Percentiles rank a stretch among this genome's conserved stretches.
Evolutionary conservation across 352 stramenopile species (phyloP).

Genomic region (Thalassiosira livingstoniorum): DNA sequence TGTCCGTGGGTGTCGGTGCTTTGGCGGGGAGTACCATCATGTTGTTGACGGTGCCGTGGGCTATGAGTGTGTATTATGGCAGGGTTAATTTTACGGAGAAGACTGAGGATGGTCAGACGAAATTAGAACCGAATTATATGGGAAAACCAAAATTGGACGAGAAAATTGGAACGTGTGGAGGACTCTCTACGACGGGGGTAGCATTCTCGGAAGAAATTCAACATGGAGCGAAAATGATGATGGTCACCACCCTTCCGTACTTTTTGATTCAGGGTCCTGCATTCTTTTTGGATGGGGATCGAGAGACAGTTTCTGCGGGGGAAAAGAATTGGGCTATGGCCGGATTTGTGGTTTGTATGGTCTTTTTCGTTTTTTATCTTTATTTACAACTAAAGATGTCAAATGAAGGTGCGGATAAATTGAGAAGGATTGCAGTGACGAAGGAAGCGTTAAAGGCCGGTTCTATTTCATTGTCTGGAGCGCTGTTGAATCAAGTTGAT

Average conservation of each 20-base stretch:
- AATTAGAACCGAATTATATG: constrained; percentile 80
- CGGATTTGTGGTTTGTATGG: constrained; percentile 90
- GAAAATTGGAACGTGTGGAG: neutral
- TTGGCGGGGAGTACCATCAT: constrained; percentile 99
- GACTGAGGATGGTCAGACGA: constrained; percentile 51
- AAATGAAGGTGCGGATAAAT: constrained; percentile 85
- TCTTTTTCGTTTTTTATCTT: constrained; percentile 92
- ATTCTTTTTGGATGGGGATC: constrained; percentile 88
- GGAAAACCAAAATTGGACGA: constrained; percentile 88
- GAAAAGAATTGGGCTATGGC: constrained; percentile 91
- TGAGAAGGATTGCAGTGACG: constrained; percentile 74
- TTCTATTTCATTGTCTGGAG: constrained; percentile 78
- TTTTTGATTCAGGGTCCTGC: constrained; percentile 94
- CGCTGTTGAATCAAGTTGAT: constrained; percentile 69
- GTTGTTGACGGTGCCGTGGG: constrained; percentile 98
- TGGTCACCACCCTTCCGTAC: constrained; percentile 93
- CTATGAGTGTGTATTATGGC: constrained; percentile 91
- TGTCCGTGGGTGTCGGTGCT: constrained; percentile 96
- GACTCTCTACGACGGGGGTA: constrained; percentile 70
- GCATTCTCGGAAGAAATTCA: constrained; percentile 87
- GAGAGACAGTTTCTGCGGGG: constrained; percentile 87
- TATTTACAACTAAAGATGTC: constrained; percentile 90
- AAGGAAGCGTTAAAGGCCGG: constrained; percentile 81
- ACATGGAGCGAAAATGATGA: constrained; percentile 91
- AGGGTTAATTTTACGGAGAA: constrained; percentile 93